Evolutionary conservation across 2,329 filamentous ascomycete genomes (phyloP), one percentile per base, ranked within the genome.

Genomic region (Dothideomycetes sp.): DNA sequence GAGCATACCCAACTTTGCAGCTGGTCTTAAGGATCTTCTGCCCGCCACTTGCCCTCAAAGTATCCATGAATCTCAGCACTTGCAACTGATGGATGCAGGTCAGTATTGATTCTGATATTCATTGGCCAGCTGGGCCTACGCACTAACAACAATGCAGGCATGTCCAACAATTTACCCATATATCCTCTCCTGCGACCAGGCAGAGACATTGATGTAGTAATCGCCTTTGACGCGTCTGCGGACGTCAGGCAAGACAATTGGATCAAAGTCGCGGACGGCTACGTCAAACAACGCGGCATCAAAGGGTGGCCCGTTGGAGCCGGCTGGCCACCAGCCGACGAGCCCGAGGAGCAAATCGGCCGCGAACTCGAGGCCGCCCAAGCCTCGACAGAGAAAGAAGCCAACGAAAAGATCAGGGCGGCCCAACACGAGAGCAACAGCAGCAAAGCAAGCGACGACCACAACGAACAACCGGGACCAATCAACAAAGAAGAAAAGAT

Each of bases 111-210:
- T n/a, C n/a, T n/a, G n/a, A n/a, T n/a, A n/a, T n/a, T n/a, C n/a
- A n/a, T n/a, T n/a, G n/a, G n/a, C n/a, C n/a, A n/a, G n/a, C n/a
- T n/a, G n/a, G n/a, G n/a, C n/a, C n/a, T n/a, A n/a, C n/a, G n/a
- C n/a, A n/a, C n/a, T n/a, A n/a, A n/a, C n/a, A n/a, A n/a, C n/a
- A n/a, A n/a, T n/a, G n/a, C n/a, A 7, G 91, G 91, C 37, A 98
- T 98, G 91, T 93, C 84, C 48, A 96, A 98, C 58, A 98, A 98
- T 54, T 69, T 98, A 7, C 91, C 91, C 2, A 88, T 96, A 31
- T 98, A 98, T 57, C 91, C 91, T 0, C 72, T 96, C 3, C 77
- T 98, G 14, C 79, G 91, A 9, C 86, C 86, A 0, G 89, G 88
- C 2, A 75, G 91, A 27, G 75, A 94, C 41, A 81, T 98, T 4